Evolutionary conservation across 495 filamentous ascomycete genomes (phyloP), one percentile per base, ranked within the genome.

Genomic region (Schizothecium vesticola): DNA sequence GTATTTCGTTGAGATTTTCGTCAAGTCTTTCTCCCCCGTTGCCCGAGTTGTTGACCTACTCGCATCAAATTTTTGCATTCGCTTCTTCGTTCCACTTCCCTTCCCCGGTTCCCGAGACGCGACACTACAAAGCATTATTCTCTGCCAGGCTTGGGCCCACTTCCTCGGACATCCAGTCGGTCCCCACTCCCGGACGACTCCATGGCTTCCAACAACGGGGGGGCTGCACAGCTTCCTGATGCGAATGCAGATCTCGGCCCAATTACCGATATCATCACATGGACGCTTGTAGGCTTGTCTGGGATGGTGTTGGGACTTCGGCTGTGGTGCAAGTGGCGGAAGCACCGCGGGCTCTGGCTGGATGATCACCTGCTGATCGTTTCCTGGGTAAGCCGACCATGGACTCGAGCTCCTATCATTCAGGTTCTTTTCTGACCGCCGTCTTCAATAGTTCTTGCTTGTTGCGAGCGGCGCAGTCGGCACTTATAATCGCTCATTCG

Each of bases 321-420:
- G 5, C 36, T 75, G 23, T 75, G 68, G 55, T 68, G 70, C 60
- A 75, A 75, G 26, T 61, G 59, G 65, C 31, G 61, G 12, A 60
- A 62, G 51, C 55, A 64, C 26, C 72, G 70, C 12, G 51, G 62
- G 1, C 58, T 75, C 12, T 75, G 72, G 71, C 72, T 65, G 67
- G 72, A 72, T 28, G 73, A 74, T 25, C 59, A 72, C 59, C 22
- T 69, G 31, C 55, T 72, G 33, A 19, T 67, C 33, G 29, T 55
- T 16, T 25, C 61, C 23, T 72, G 68, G 68, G 71, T 72, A 59
- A 33, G 71, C 66, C 11, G 56, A 60, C 25, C 12, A 36, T 36
- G 28, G 1, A 43, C 6, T 3, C 64, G n/a, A 43, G 23, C 1
- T 6, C 43, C 16, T 6, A 8, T 10, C 7, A 19, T 3, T 29